Conservation (phyloP, 2,329 filamentous ascomycete species). For the Berkeleyomyces rouxiae region DNA sequence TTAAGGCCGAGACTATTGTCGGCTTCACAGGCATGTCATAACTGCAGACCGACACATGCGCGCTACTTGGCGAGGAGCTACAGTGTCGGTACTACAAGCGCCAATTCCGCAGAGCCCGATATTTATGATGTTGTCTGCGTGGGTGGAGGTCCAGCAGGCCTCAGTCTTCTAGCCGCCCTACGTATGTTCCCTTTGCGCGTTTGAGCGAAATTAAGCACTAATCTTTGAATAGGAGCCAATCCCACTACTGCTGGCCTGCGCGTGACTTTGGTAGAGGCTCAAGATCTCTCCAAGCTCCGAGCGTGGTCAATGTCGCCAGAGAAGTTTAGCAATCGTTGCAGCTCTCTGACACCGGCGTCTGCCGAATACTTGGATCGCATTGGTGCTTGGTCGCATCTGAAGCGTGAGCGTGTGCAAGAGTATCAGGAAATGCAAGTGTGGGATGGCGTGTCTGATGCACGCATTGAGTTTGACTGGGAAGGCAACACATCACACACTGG, state of each 20-base stretch:
- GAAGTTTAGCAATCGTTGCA: slow-evolving; percentile 84
- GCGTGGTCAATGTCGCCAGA: slow-evolving; percentile 49
- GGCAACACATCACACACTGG: neutral
- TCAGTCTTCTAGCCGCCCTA: slow-evolving; percentile 64
- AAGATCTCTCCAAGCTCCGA: slow-evolving; percentile 57
- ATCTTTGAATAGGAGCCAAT: slow-evolving; percentile 45
- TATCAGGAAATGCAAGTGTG: slow-evolving; percentile 98
- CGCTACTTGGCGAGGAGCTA: neutral
- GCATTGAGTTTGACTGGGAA: slow-evolving; percentile 74
- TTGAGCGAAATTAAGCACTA: slow-evolving; percentile 1
- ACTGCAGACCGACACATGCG: neutral
- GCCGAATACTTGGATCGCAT: slow-evolving; percentile 68
- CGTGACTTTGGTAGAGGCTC: slow-evolving; percentile 78
- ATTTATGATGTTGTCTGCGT: slow-evolving; percentile 90
- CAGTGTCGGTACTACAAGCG: slow-evolving; percentile 13
- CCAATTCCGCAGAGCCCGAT: slow-evolving; percentile 31
- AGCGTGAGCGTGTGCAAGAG: slow-evolving; percentile 56
- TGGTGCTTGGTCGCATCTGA: slow-evolving; percentile 69
- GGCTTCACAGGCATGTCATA: neutral
- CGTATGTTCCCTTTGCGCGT: slow-evolving; percentile 33
- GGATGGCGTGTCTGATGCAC: slow-evolving; percentile 79
- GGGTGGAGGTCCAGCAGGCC: slow-evolving; percentile 73
- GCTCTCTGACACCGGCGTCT: slow-evolving; percentile 79
- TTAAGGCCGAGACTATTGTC: neutral
- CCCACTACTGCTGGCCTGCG: slow-evolving; percentile 59